Conservation (phyloP, 192 early-diverging fungal species). For the Thamnidium elegans region DNA sequence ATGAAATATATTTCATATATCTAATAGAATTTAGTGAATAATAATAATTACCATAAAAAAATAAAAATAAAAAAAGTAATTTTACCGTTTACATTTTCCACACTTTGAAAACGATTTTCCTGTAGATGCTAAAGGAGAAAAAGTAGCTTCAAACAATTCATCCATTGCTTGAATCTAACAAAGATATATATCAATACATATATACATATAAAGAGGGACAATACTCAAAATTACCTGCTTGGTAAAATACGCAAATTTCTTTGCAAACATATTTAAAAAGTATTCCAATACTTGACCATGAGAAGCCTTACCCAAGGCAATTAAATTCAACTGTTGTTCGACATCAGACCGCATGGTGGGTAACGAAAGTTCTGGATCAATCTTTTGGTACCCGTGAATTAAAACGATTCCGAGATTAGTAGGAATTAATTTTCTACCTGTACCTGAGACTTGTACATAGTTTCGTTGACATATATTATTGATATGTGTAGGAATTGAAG, state of each 20-base stretch:
- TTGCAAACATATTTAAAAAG: constrained; percentile 40
- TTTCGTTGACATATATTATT: constrained; percentile 52
- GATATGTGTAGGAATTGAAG: constrained; percentile 53
- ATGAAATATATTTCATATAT: constrained; percentile 48
- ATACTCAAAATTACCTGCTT: constrained; percentile 16
- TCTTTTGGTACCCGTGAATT: constrained; percentile 57
- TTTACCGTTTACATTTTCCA: constrained; percentile 43
- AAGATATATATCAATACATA: constrained; percentile 2
- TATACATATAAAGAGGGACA: background rate
- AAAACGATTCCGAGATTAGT: constrained; percentile 54
- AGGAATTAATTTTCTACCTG: constrained; percentile 40
- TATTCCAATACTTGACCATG: constrained; percentile 37
- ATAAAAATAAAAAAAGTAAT: too few species aligned
- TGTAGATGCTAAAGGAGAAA: constrained; percentile 46
- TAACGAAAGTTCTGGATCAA: constrained; percentile 48
- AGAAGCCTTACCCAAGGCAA: constrained; percentile 39
- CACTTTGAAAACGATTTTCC: constrained; percentile 48
- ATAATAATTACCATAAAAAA: too few species aligned
- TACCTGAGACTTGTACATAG: constrained; percentile 45
- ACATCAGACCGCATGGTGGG: constrained; percentile 49
- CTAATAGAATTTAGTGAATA: constrained; percentile 6
- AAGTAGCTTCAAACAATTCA: constrained; percentile 52
- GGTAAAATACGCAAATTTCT: constrained; percentile 45
- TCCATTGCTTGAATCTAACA: constrained; percentile 43
- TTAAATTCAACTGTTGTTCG: constrained; percentile 48